Evolutionary conservation across 441 rosid genomes (phyloP), one percentile per base, ranked within the genome.

Genomic region (Gossypium gossypioides): DNA sequence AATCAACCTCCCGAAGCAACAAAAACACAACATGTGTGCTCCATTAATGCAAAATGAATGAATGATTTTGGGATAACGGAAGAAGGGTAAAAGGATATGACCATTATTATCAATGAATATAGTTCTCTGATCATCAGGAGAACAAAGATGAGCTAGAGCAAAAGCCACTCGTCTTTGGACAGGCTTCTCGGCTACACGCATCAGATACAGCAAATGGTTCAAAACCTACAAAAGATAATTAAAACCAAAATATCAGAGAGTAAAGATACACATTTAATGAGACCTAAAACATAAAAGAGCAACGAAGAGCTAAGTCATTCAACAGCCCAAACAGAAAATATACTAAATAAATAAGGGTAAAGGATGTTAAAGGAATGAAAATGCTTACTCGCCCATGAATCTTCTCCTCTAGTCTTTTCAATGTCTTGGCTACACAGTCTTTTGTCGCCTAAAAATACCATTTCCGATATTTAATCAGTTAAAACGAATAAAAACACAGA

Each of bases 111-210:
- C 93, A 52, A 91, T 84, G 83, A 95, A 95, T 81, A 95, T 88
- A 51, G 86, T 83, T 80, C 90, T 85, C 75, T 88, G 97, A 84
- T 95, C 99, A 22, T 92, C 93, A 1, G 97, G 88, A 42, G 89
- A 84, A 86, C 97, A 91, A 71, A 92, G 97, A 86, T 95, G 97
- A 63, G 97, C 97, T 77, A 95, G 93, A 81, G 99, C 93, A 79
- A 88, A 86, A 75, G 97, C 90, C 74, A 88, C 96, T 67, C 89
- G 91, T 68, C 93, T 83, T 81, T 91, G 99, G 76, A 91, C 86
- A 69, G 86, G 76, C 87, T 92, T 91, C 75, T 91, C 97, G 2
- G 96, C 83, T 61, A 92, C 85, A 9, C 95, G 97, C 92, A 92
- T 89, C 72, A 88, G 84, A 83, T 95, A 88, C 75, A 91, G 71